phyloP scores from a whole-genome alignment of 352 stramenopile species.

The Pythium guiyangense region DNA sequence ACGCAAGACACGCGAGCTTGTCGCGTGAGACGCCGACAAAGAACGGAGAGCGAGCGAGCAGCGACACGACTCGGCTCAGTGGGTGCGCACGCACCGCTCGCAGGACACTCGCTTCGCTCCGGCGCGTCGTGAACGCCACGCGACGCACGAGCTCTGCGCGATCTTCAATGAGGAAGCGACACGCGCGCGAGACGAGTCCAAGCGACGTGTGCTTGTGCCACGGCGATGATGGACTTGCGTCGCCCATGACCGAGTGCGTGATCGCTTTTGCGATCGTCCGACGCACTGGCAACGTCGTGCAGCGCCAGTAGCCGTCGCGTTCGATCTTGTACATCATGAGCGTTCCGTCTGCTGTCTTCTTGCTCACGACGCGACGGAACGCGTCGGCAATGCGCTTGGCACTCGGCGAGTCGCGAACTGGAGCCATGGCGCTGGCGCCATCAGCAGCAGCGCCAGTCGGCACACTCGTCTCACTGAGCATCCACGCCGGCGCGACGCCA shows the following conservation, averaged over 20 bases:
- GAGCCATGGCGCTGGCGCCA: no score
- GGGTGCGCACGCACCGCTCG: slow-evolving; percentile 6
- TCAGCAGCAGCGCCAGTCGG: no score
- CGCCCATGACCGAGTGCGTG: background rate
- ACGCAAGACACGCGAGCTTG: slow-evolving; percentile 7
- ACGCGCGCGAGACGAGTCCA: slow-evolving; percentile 14
- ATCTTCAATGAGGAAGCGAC: slow-evolving; percentile 25
- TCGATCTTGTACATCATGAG: slow-evolving; percentile 16
- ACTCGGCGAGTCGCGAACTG: background rate
- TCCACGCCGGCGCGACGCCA: slow-evolving; percentile 5
- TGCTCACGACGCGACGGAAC: slow-evolving; percentile 4
- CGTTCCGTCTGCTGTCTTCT: background rate
- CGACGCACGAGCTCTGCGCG: slow-evolving; percentile 29
- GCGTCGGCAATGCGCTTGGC: slow-evolving; percentile 4
- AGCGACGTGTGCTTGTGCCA: slow-evolving; percentile 10
- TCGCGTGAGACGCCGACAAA: slow-evolving; percentile 9
- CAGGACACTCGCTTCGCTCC: slow-evolving; percentile 15
- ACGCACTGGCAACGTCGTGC: slow-evolving; percentile 6
- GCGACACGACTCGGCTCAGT: slow-evolving; percentile 7
- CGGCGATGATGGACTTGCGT: background rate
- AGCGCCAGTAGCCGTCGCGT: slow-evolving; percentile 10
- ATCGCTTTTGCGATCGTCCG: slow-evolving; percentile 5
- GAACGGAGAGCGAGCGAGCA: slow-evolving; percentile 2
- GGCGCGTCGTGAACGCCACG: slow-evolving; percentile 20
- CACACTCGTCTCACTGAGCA: background rate